Conservation (phyloP, 1,284 basidiomycete genomes). For the Ceratobasidium sp. region DNA sequence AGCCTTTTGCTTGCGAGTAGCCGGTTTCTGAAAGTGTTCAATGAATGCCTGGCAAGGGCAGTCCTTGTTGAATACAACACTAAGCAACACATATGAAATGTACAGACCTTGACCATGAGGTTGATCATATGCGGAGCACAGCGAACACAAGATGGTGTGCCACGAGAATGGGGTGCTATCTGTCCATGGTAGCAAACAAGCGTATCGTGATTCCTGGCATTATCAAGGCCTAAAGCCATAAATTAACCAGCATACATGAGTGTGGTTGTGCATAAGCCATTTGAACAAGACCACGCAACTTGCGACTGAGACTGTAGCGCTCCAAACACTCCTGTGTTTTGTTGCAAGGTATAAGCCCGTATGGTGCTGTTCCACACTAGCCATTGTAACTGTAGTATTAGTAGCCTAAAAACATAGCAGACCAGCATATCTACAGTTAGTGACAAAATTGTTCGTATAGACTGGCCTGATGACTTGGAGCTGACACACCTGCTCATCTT, state of each 20-base stretch:
- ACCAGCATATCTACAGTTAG: too few species aligned
- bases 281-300: background rate
- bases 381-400: too few species aligned
- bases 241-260: background rate
- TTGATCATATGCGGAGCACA: slow-evolving; percentile 15
- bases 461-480: too few species aligned
- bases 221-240: background rate
- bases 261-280: background rate
- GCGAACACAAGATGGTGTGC: background rate
- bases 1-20: background rate
- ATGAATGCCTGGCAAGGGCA: background rate
- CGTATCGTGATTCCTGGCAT: slow-evolving; percentile 5
- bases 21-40: background rate
- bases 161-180: background rate
- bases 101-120: slow-evolving; percentile 7
- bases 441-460: too few species aligned
- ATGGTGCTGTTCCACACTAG: background rate
- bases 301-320: background rate
- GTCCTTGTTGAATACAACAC: too few species aligned
- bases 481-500: too few species aligned
- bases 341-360: background rate
- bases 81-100: too few species aligned
- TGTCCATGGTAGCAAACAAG: background rate
- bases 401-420: too few species aligned
- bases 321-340: background rate